Evolutionary conservation across 805 yeast species (phyloP), one percentile per base, ranked within the genome.

Genomic region (Starmerella bacillaris): DNA sequence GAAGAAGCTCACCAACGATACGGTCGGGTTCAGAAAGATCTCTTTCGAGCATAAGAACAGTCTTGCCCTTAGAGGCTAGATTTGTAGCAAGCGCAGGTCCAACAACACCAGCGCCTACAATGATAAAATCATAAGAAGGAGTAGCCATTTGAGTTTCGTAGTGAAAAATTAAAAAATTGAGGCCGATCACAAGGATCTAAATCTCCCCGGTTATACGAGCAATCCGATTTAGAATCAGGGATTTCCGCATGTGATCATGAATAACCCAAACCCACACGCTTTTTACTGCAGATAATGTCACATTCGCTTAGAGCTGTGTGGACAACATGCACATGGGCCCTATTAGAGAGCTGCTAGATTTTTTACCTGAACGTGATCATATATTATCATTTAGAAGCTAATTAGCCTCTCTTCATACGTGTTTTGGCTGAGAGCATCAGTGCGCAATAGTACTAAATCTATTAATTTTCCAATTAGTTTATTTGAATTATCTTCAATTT

Each of bases 61-160:
- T 65, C 45, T 93, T 67, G 21, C 96, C 96, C 50, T 79, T 92
- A 47, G 86, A 67, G 1, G 94, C 96, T 37, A 89, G 59, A 3
- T 78, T 83, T 1, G 83, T 77, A 30, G 95, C 95, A 15, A 86
- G 65, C 37, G 86, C 74, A 2, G 98, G 94, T 1, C 99, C 98
- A 18, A 82, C 75, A 16, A 86, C 93, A 37, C 98, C 98, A n/a
- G 96, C 95, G n/a, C 98, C 98, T 27, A 89, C 72, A 18, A 89
- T 77, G 28, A 86, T 73, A 34, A 75, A 86, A 51, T 89, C 98
- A 57, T 70, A 82, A 26, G 53, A 50, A 18, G 29, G 18, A 7
- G 7, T 6, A 26, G 29, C 6, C 29, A 26, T 26, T 26, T 26
- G 14, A 14, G 29, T 15, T 26, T 26, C 18, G 6, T 5, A 18